phyloP scores from a whole-genome alignment of 1,284 basidiomycete genomes.

The Veloboletus limbatus region DNA sequence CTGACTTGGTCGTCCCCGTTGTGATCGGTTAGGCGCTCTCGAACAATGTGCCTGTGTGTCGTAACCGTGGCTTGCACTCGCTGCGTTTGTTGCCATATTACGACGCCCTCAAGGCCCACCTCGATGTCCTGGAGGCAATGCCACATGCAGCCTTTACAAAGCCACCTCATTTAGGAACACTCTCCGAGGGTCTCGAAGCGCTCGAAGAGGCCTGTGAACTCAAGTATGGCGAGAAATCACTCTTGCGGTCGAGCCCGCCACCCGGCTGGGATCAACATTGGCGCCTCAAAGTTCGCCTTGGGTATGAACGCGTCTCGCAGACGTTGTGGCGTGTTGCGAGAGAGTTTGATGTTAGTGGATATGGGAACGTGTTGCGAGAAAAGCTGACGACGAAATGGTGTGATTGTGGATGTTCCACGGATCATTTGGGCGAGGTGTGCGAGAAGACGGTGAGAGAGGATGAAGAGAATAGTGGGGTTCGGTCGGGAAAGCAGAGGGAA shows the following conservation, averaged over 20 bases:
- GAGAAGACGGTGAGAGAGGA: conserved; percentile 67
- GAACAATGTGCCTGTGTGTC: conserved; percentile 61
- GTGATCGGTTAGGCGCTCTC: conserved; percentile 51
- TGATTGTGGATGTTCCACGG: conserved; percentile 72
- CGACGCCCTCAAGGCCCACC: conserved; percentile 54
- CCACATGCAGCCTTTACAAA: conserved; percentile 55
- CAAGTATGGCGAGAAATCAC: conserved; percentile 41
- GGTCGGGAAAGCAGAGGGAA: conserved; percentile 61
- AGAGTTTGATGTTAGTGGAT: conserved; percentile 68
- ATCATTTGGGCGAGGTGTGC: conserved; percentile 69
- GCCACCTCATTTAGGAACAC: conserved; percentile 57
- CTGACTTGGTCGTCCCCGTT: conserved; percentile 1
- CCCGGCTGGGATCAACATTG: conserved; percentile 53
- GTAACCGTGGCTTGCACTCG: conserved; percentile 61
- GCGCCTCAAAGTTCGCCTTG: conserved; percentile 52
- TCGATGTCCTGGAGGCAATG: conserved; percentile 55
- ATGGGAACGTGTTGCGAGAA: conserved; percentile 63
- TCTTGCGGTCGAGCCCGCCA: conserved; percentile 31
- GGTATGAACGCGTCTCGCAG: conserved; percentile 59
- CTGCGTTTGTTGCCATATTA: conserved; percentile 58
- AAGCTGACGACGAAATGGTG: conserved; percentile 72
- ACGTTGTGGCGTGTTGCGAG: conserved; percentile 63
- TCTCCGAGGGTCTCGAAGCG: conserved; percentile 52
- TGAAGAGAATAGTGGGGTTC: conserved; percentile 52
- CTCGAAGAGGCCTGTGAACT: conserved; percentile 59